phyloP scores from a whole-genome alignment of 345 rosid genomes.

The Cardamine chenopodiifolia region DNA sequence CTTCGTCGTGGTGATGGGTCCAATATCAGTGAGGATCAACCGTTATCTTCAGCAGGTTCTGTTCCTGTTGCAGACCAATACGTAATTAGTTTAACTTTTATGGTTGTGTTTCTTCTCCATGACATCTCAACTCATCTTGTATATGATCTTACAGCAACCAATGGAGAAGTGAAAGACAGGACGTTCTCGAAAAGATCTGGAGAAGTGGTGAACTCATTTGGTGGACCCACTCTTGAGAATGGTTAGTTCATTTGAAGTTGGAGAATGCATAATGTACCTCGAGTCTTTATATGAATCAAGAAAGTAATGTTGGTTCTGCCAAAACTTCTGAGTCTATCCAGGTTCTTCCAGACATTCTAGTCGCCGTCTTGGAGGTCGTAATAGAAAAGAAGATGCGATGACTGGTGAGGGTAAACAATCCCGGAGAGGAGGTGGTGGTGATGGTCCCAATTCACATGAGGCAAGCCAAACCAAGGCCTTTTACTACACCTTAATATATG shows the following conservation, averaged over 20 bases:
- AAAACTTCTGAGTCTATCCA: constrained; percentile 31
- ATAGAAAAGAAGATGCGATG: constrained; percentile 45
- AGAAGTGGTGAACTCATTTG: constrained; percentile 31
- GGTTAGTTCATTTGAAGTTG: constrained; percentile 43
- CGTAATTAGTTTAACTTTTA: constrained; percentile 14
- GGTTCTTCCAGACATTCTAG: constrained; percentile 50
- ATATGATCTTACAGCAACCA: constrained; percentile 37
- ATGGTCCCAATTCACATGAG: constrained; percentile 62
- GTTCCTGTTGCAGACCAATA: constrained; percentile 2
- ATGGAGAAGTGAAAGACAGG: constrained; percentile 48
- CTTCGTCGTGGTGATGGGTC: constrained; percentile 61
- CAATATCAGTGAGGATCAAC: constrained; percentile 51
- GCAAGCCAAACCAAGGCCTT: constrained; percentile 43
- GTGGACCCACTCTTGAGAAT: constrained; percentile 47
- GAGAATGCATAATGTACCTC: constrained; percentile 5
- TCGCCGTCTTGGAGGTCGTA: constrained; percentile 47
- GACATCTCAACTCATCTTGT: constrained; percentile 7
- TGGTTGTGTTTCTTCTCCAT: constrained; percentile 21
- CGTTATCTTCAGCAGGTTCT: constrained; percentile 50
- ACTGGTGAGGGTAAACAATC: constrained; percentile 58
- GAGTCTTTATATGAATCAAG: neutral
- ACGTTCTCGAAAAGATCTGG: constrained; percentile 30
- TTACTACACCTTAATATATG: neutral
- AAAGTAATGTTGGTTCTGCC: neutral
- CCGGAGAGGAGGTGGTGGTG: constrained; percentile 52